These are phyloP conservation scores for Xylaria sp. DNA, from an alignment of 495 filamentous ascomycete species.

Conservation along the genomic window DNA sequence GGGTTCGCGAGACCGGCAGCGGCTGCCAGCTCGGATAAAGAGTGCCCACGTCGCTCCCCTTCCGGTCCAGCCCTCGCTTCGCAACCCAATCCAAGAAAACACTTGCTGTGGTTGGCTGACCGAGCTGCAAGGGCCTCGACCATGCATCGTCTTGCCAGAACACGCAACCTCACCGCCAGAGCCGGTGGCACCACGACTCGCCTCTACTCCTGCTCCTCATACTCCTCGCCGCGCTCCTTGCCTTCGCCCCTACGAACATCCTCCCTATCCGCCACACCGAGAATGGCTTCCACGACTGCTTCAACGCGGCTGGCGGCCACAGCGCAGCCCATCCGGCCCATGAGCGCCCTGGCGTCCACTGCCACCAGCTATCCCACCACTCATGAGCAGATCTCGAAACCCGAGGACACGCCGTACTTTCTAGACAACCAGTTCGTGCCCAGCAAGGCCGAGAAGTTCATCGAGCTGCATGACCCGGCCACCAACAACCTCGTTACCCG, in stretches of 20 bases:
- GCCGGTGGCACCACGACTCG: constrained; percentile 37
- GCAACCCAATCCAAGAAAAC: neutral
- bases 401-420: constrained; percentile 87
- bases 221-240: constrained; percentile 3
- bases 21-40: constrained; percentile 16
- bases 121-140: constrained; percentile 4
- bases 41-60: neutral
- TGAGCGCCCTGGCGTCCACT: constrained; percentile 62
- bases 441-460: constrained; percentile 80
- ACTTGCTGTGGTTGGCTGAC: constrained; percentile 12
- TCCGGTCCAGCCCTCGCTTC: neutral
- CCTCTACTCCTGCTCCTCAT: constrained; percentile 23
- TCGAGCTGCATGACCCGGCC: constrained; percentile 92
- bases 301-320: constrained; percentile 64
- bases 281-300: constrained; percentile 46
- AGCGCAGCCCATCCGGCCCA: constrained; percentile 61
- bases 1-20: constrained; percentile 3
- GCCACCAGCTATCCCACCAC: constrained; percentile 78
- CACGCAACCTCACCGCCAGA: constrained; percentile 43
- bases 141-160: constrained; percentile 52
- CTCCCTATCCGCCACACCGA: constrained; percentile 29
- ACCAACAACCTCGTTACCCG: constrained; percentile 98
- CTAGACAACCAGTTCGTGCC: constrained; percentile 87
- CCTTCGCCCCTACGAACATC: constrained; percentile 34
- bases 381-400: constrained; percentile 77